Percentiles rank a stretch among this genome's conserved stretches.
phyloP scores from a whole-genome alignment of 768 basidiomycete species.

The Macrolepiota fuliginosa region DNA sequence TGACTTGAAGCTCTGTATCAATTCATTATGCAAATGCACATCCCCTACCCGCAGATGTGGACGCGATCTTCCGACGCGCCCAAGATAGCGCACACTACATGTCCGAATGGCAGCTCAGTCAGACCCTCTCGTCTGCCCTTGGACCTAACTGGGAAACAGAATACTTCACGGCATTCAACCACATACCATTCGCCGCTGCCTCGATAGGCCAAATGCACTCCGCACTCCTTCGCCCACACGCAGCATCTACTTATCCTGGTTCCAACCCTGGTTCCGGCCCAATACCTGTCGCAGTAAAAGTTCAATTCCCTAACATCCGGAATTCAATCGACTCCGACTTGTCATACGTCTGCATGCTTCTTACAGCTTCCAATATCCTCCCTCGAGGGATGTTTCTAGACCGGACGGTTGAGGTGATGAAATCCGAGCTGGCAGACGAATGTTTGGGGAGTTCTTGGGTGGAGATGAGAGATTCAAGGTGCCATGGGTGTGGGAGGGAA shows the following conservation, averaged over 20 bases:
- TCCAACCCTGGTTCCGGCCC: not conserved
- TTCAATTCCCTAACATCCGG: slow-evolving; percentile 93
- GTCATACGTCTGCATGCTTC: slow-evolving; percentile 76
- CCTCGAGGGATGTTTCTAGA: slow-evolving; percentile 91
- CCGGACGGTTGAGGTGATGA: slow-evolving; percentile 85
- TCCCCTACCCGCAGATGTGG: slow-evolving; percentile 81
- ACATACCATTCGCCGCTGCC: slow-evolving; percentile 90
- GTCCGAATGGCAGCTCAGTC: slow-evolving; percentile 90
- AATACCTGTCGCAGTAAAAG: slow-evolving; percentile 70
- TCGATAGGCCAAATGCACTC: slow-evolving; percentile 96
- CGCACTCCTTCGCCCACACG: slow-evolving; percentile 55
- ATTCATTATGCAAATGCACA: slow-evolving; percentile 70
- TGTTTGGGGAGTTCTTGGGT: slow-evolving; percentile 59
- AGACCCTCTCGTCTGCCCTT: slow-evolving; percentile 56
- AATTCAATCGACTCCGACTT: slow-evolving; percentile 87
- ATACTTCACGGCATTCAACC: slow-evolving; percentile 69
- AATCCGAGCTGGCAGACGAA: slow-evolving; percentile 86
- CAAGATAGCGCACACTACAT: slow-evolving; percentile 98
- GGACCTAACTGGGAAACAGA: slow-evolving; percentile 70
- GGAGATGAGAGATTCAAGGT: slow-evolving; percentile 71
- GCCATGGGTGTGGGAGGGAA: slow-evolving; percentile 83
- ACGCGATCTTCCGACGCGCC: slow-evolving; percentile 84
- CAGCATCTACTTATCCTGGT: slow-evolving; percentile 24
- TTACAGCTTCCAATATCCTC: slow-evolving; percentile 77
- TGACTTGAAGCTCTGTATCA: not conserved